phyloP scores from a whole-genome alignment of 192 early-diverging fungal genomes.

The Coemansia sp. region DNA sequence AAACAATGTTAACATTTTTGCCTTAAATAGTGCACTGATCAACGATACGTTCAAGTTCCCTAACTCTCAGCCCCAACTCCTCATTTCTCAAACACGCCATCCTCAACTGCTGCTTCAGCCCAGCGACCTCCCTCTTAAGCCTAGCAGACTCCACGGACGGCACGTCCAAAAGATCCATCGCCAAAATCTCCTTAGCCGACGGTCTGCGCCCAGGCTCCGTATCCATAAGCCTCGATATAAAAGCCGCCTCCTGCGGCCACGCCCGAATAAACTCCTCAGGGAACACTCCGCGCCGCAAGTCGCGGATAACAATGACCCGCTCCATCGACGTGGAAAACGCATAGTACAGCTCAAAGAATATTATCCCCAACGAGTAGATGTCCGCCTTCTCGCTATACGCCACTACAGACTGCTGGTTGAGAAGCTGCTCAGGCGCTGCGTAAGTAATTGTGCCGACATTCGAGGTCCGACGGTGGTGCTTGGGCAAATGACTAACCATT shows the following conservation, averaged over 20 bases:
- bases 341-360: constrained; percentile 93
- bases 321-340: constrained; percentile 93
- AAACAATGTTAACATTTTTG: neutral
- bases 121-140: constrained; percentile 39
- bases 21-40: constrained; percentile 26
- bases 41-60: constrained; percentile 48
- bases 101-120: constrained; percentile 46
- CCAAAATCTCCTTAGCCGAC: constrained; percentile 67
- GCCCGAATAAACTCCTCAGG: constrained; percentile 64
- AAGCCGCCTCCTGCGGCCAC: constrained; percentile 65
- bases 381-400: constrained; percentile 80
- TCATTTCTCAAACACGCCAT: constrained; percentile 49
- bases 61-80: constrained; percentile 45
- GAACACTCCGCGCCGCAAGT: constrained; percentile 75
- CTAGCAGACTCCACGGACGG: constrained; percentile 52
- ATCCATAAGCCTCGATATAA: constrained; percentile 84
- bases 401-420: constrained; percentile 30
- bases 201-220: constrained; percentile 72
- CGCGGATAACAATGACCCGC: constrained; percentile 68
- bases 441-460: constrained; percentile 94
- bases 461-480: constrained; percentile 65
- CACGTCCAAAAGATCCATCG: constrained; percentile 68
- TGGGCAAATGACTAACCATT: neutral
- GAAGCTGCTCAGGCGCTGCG: constrained; percentile 67
- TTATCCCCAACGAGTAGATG: constrained; percentile 94